Conservation (phyloP, 352 stramenopile species). For the Plasmopara muralis region DNA sequence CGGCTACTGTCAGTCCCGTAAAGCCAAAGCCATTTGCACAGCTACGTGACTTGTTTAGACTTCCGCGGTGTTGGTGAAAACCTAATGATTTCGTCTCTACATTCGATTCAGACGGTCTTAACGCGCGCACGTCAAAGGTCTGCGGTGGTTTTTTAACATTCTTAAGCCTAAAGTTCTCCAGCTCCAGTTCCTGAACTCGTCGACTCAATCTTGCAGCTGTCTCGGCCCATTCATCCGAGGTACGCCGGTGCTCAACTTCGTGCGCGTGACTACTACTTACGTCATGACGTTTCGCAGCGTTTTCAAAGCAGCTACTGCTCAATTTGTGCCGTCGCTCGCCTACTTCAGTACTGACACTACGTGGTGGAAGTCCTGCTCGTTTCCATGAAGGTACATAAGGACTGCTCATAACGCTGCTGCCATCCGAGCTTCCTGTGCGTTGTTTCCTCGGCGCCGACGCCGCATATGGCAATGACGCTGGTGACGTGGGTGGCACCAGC, state of each 20-base stretch:
- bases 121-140: slow-evolving; percentile 30
- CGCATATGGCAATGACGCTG: slow-evolving; percentile 10
- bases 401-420: slow-evolving; percentile 13
- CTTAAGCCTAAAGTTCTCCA: slow-evolving; percentile 56
- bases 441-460: slow-evolving; percentile 10
- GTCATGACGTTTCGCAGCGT: slow-evolving; percentile 5
- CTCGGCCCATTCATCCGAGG: slow-evolving; percentile 43
- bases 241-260: slow-evolving; percentile 8
- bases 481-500: slow-evolving; percentile 18
- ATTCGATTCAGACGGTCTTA: slow-evolving; percentile 10
- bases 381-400: slow-evolving; percentile 3
- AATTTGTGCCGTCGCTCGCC: slow-evolving; percentile 8
- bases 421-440: slow-evolving; percentile 9
- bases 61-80: slow-evolving; percentile 5
- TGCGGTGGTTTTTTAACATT: slow-evolving; percentile 25
- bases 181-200: slow-evolving; percentile 59
- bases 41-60: slow-evolving; percentile 55
- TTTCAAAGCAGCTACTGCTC: slow-evolving; percentile 5
- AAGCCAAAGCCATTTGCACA: slow-evolving; percentile 45
- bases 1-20: slow-evolving; percentile 52
- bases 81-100: slow-evolving; percentile 1
- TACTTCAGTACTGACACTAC: slow-evolving; percentile 11
- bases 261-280: slow-evolving; percentile 6
- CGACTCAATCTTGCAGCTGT: slow-evolving; percentile 44
- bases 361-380: slow-evolving; percentile 10